Percentiles rank a stretch among this genome's conserved stretches.
Evolutionary conservation across 768 basidiomycete species (phyloP).

Genomic region (Boletales sp.): DNA sequence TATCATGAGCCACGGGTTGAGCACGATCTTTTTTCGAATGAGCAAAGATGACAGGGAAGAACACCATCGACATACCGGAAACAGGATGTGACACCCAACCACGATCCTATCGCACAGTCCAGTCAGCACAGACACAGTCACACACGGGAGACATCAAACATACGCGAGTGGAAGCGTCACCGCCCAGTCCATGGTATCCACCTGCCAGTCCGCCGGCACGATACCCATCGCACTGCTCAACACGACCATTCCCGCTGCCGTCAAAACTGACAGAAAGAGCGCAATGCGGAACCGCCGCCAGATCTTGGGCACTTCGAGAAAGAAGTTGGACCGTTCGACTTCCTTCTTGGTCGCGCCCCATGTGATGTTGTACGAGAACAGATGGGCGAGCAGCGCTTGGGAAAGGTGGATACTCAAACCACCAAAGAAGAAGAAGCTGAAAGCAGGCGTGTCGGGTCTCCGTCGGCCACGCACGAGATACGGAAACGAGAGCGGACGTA

Average conservation of each 20-base stretch:
- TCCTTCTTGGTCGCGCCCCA: slow-evolving; percentile 74
- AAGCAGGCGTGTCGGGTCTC: no score
- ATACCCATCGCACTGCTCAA: slow-evolving; percentile 39
- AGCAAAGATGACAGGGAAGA: slow-evolving; percentile 18
- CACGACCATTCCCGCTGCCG: slow-evolving; percentile 53
- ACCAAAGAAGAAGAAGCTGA: slow-evolving; percentile 50
- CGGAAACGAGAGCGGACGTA: slow-evolving; percentile 5
- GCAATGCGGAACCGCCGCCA: slow-evolving; percentile 71
- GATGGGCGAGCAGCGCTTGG: slow-evolving; percentile 49
- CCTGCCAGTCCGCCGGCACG: slow-evolving; percentile 66
- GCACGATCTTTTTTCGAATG: slow-evolving; percentile 50
- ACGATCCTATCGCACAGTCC: slow-evolving; percentile 36
- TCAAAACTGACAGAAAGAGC: slow-evolving; percentile 49
- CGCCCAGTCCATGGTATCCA: slow-evolving; percentile 60
- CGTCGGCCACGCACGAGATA: no score
- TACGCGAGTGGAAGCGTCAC: slow-evolving; percentile 71
- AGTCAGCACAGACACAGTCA: not conserved
- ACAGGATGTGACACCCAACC: slow-evolving; percentile 64
- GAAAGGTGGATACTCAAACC: slow-evolving; percentile 54
- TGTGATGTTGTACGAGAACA: slow-evolving; percentile 56
- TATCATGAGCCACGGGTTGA: slow-evolving; percentile 88
- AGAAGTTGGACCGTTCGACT: slow-evolving; percentile 89
- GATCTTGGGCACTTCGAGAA: slow-evolving; percentile 84
- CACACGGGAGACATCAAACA: not conserved
- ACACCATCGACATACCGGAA: slow-evolving; percentile 53